Percentiles rank a stretch among this genome's conserved stretches.
These are phyloP conservation scores for Aspergillus ellipticus DNA, from an alignment of 495 filamentous ascomycete species.

Conservation along the genomic window DNA sequence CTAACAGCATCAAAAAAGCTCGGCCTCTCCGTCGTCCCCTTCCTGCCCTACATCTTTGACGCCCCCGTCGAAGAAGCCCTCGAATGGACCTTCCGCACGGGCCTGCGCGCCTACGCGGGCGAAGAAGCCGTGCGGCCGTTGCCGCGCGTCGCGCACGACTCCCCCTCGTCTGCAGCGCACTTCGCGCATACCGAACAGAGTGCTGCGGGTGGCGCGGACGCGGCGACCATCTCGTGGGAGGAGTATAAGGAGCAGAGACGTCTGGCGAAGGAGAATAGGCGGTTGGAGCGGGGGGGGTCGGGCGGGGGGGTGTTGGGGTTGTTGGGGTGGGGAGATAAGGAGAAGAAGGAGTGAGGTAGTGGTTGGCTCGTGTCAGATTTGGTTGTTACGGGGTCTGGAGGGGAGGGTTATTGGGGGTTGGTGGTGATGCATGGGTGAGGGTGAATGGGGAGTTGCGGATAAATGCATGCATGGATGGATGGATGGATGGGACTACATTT, in stretches of 20 bases:
- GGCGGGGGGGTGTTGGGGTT: slow-evolving; percentile 17
- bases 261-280: slow-evolving; percentile 28
- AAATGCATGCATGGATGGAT: too few relatives aligned
- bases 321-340: slow-evolving; percentile 23
- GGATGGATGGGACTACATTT: not conserved
- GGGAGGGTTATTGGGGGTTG: too few relatives aligned
- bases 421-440: too few relatives aligned
- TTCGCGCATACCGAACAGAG: slow-evolving; percentile 13
- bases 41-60: slow-evolving; percentile 86
- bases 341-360: slow-evolving; percentile 29
- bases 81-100: slow-evolving; percentile 84
- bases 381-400: not conserved
- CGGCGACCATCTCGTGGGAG: slow-evolving; percentile 34
- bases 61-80: slow-evolving; percentile 87
- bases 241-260: slow-evolving; percentile 35
- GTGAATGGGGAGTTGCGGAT: too few relatives aligned
- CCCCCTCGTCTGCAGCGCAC: slow-evolving; percentile 19
- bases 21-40: slow-evolving; percentile 82
- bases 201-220: slow-evolving; percentile 6
- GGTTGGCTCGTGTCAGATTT: not conserved
- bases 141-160: slow-evolving; percentile 20
- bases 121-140: slow-evolving; percentile 46
- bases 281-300: slow-evolving; percentile 17
- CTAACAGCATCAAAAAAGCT: slow-evolving; percentile 51
- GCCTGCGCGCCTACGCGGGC: slow-evolving; percentile 66